Conservation (phyloP, 441 rosid genomes). For the Adansonia rubrostipa region DNA sequence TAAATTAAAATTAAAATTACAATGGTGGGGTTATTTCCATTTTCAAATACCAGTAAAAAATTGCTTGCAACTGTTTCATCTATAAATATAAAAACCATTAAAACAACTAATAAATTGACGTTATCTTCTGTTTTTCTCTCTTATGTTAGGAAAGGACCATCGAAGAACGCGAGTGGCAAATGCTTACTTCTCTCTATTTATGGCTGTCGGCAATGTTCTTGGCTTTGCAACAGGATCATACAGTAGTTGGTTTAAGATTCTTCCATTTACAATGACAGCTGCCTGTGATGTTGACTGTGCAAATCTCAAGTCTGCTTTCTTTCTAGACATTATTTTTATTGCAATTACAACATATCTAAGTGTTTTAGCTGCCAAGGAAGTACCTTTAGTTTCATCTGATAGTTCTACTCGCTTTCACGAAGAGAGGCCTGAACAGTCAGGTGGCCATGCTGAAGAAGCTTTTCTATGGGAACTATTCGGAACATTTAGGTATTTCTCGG, state of each 20-base stretch:
- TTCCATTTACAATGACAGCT: slow-evolving; percentile 71
- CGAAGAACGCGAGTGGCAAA: slow-evolving; percentile 92
- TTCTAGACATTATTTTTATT: slow-evolving; percentile 74
- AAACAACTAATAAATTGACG: slow-evolving; percentile 1
- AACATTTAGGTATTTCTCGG: slow-evolving; percentile 84
- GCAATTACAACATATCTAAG: slow-evolving; percentile 71
- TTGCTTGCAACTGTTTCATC: background rate
- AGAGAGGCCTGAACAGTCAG: slow-evolving; percentile 53
- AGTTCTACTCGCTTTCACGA: slow-evolving; percentile 40
- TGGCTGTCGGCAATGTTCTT: slow-evolving; percentile 93
- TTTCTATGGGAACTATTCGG: slow-evolving; percentile 90
- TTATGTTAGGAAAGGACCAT: slow-evolving; percentile 78
- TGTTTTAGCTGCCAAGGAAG: slow-evolving; percentile 65
- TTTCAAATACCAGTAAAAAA: background rate
- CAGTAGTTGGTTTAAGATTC: slow-evolving; percentile 86
- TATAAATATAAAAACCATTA: background rate
- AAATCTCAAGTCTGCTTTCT: slow-evolving; percentile 95
- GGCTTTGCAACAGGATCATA: slow-evolving; percentile 93
- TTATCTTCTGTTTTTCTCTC: slow-evolving; percentile 19
- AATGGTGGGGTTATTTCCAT: background rate
- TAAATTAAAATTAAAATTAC: background rate
- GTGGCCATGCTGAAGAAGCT: slow-evolving; percentile 68
- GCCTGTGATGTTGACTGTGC: slow-evolving; percentile 85
- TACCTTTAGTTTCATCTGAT: slow-evolving; percentile 50
- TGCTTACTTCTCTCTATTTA: slow-evolving; percentile 93